Evolutionary conservation across 2,329 filamentous ascomycete genomes (phyloP), one percentile per base, ranked within the genome.

Genomic region (Teratosphaeria destructans): DNA sequence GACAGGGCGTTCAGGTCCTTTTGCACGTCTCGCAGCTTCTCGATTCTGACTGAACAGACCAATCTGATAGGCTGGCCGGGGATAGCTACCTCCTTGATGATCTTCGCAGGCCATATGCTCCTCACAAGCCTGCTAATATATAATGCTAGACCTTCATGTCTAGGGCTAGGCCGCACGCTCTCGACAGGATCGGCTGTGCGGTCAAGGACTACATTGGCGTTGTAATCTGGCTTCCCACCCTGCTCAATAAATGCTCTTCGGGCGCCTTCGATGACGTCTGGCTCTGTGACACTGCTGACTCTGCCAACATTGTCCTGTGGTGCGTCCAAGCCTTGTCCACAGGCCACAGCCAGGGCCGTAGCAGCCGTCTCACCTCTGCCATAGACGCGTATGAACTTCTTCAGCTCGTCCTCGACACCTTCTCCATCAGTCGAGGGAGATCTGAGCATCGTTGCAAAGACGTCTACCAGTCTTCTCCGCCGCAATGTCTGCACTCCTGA

Each of bases 321-420:
- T 23, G 89, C 83, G 68, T 96, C 93, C 29, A 88, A 86, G 10
- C 91, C 93, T 71, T 97, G 92, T 3, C 93, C 92, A 72, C 94
- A 99, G 43, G 94, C 92, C 34, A 99, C 94, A 11, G 94, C 94
- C 57, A 99, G 78, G 29, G 94, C 92, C 49, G 93, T 91, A 0
- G 94, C 90, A 58, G 95, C 86, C 0, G 89, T 94, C 73, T 99
- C 94, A 3, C 87, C 86, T 11, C 92, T 85, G 12, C 94, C 94
- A 71, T 97, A 99, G 10, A 86, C 82, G 60, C 86, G 84, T 62
- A 94, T 89, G 67, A 99, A 93, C 62, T 85, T 89, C 58, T 88
- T 88, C 26, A 95, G 83, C 66, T 95, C 89, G 19, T 81, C 84
- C 66, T 96, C 91, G 10, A 94, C 77, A 3, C 88, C 89, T 63